Evolutionary conservation across 1,139 yeast species (phyloP).

Genomic region (Taphrina flavorubra): DNA sequence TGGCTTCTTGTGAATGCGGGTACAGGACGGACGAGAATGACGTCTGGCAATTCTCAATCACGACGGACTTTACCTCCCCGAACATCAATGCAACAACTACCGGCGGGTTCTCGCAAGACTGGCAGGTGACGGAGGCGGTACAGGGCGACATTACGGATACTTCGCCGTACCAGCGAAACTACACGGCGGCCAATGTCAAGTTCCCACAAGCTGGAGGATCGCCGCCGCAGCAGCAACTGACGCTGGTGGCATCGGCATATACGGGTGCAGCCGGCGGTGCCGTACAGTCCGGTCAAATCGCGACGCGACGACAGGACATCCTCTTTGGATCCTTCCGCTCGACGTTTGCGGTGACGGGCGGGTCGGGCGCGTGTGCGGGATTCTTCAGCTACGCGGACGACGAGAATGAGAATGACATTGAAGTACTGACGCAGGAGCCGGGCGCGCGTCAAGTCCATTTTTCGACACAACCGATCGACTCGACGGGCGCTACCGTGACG

Average conservation of each 20-base stretch:
- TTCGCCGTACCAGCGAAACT: constrained; percentile 20
- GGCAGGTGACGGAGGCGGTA: constrained; percentile 3
- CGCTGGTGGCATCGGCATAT: constrained; percentile 18
- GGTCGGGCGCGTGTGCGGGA: constrained; percentile 28
- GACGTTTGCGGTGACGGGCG: constrained; percentile 16
- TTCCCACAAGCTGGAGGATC: background rate
- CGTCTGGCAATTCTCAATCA: constrained; percentile 21
- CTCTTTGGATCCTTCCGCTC: constrained; percentile 28
- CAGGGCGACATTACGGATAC: constrained; percentile 16
- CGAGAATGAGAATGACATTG: constrained; percentile 31
- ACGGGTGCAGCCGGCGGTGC: constrained; percentile 22
- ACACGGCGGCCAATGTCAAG: constrained; percentile 20
- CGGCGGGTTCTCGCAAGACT: constrained; percentile 1
- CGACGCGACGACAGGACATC: constrained; percentile 19
- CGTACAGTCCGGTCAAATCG: constrained; percentile 19
- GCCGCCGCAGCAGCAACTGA: background rate
- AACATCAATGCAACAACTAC: background rate
- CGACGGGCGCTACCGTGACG: constrained; percentile 13
- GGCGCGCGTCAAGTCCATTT: constrained; percentile 15
- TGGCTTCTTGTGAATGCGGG: constrained; percentile 26
- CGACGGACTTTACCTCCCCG: constrained; percentile 22
- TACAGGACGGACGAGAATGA: constrained; percentile 21
- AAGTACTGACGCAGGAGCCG: constrained; percentile 14
- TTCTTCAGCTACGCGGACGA: constrained; percentile 34
- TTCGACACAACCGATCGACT: constrained; percentile 20